Conservation (phyloP, 169 alveolate genomes). For the Amoebophrya sp. region DNA sequence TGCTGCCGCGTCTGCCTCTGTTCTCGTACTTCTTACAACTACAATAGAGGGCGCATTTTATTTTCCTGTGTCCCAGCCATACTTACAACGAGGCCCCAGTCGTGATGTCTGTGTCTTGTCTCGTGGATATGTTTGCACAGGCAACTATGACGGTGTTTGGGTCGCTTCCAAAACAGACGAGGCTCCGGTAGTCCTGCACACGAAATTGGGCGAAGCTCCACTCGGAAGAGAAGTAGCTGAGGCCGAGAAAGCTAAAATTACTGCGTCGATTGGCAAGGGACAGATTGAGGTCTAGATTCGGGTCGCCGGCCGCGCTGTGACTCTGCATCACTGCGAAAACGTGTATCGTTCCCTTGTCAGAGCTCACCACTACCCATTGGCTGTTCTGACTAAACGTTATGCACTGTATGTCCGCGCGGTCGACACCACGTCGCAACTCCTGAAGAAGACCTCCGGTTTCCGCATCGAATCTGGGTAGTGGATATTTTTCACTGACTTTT, state of each 20-base stretch:
- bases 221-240: background rate
- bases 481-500: no score
- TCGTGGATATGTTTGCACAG: background rate
- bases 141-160: background rate
- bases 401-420: background rate
- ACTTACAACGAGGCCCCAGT: no score
- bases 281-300: no score
- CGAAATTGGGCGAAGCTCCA: background rate
- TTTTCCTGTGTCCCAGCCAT: no score
- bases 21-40: no score
- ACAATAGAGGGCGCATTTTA: no score
- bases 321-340: background rate
- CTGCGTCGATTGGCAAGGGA: background rate
- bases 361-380: background rate
- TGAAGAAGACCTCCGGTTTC: background rate
- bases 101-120: no score
- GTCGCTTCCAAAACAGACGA: background rate
- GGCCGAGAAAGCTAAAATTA: background rate
- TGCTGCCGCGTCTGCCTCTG: no score
- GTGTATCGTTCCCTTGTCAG: slow-evolving; percentile 16
- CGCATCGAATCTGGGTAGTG: background rate
- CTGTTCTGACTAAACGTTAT: slow-evolving; percentile 4
- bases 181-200: background rate
- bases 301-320: no score
- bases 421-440: background rate